Evolutionary conservation across 805 yeast species (phyloP).

Genomic region (Zygosaccharomyces siamensis): DNA sequence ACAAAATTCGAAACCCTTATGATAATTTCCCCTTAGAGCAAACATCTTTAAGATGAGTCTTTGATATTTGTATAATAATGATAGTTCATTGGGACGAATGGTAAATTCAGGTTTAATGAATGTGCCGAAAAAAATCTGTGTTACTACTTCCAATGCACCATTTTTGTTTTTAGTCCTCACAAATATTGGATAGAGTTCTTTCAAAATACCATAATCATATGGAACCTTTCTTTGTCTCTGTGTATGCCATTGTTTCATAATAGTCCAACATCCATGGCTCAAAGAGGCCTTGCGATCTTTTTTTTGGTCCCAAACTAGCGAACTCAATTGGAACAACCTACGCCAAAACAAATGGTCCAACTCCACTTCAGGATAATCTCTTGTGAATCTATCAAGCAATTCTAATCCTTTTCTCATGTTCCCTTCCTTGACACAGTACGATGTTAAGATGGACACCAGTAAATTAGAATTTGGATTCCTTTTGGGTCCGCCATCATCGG

Average conservation of each 20-base stretch:
- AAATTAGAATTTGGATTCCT: slow-evolving; percentile 19
- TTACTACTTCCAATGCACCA: slow-evolving; percentile 18
- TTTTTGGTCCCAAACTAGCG: slow-evolving; percentile 14
- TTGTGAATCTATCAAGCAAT: slow-evolving; percentile 20
- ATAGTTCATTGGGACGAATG: slow-evolving; percentile 9
- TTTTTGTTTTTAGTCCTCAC: slow-evolving; percentile 16
- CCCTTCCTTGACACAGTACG: slow-evolving; percentile 18
- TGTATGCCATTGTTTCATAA: slow-evolving; percentile 26
- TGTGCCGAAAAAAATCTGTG: slow-evolving; percentile 8
- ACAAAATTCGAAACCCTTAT: slow-evolving; percentile 20
- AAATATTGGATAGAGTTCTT: slow-evolving; percentile 17
- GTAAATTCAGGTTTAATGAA: slow-evolving; percentile 9
- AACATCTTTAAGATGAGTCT: slow-evolving; percentile 19
- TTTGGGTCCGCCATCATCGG: slow-evolving; percentile 1
- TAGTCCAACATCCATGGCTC: slow-evolving; percentile 21
- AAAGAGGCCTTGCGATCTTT: slow-evolving; percentile 16
- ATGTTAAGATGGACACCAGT: slow-evolving; percentile 21
- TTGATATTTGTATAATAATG: slow-evolving; percentile 20
- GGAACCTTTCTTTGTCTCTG: slow-evolving; percentile 13
- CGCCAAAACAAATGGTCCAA: slow-evolving; percentile 28
- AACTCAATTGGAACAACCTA: slow-evolving; percentile 20
- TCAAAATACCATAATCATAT: slow-evolving; percentile 18
- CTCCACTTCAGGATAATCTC: slow-evolving; percentile 19
- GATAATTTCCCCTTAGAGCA: slow-evolving; percentile 14
- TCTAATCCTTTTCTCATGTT: slow-evolving; percentile 15